These are phyloP conservation scores for Metahyphopichia silvanorum DNA, from an alignment of 805 yeast species.

Conservation along the genomic window DNA sequence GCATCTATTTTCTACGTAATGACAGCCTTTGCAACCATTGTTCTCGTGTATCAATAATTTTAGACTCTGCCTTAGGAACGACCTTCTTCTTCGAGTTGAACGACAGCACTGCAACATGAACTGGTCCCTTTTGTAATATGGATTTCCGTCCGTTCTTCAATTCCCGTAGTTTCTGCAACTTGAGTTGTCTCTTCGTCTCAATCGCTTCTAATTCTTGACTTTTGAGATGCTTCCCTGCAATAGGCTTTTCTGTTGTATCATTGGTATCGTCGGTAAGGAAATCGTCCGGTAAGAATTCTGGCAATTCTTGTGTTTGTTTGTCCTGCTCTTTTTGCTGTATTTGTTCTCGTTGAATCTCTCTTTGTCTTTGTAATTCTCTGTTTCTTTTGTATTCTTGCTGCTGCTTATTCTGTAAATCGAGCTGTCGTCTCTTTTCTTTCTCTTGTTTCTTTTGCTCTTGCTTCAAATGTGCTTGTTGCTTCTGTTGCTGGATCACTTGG, in stretches of 20 bases:
- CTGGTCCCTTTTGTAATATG: constrained; percentile 37
- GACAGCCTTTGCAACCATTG: constrained; percentile 42
- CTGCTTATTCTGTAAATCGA: constrained; percentile 26
- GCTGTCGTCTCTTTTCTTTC: constrained; percentile 34
- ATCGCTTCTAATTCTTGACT: constrained; percentile 6
- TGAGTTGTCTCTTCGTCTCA: constrained; percentile 26
- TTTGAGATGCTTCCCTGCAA: not conserved
- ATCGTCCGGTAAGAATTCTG: constrained; percentile 42
- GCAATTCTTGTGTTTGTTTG: constrained; percentile 23
- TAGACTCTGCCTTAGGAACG: constrained; percentile 36
- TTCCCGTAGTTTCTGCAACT: constrained; percentile 22
- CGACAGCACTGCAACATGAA: constrained; percentile 33
- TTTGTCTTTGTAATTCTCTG: constrained; percentile 32
- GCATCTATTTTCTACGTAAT: constrained; percentile 26
- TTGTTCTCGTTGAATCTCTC: constrained; percentile 27
- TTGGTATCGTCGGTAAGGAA: constrained; percentile 22
- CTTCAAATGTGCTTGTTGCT: constrained; percentile 17
- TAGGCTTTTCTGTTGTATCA: constrained; percentile 5
- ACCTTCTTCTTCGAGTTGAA: constrained; percentile 17
- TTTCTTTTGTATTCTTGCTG: constrained; percentile 32
- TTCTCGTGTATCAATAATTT: constrained; percentile 26
- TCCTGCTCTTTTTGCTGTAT: constrained; percentile 34
- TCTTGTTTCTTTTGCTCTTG: constrained; percentile 23
- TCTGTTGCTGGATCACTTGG: constrained; percentile 22
- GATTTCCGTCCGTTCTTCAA: constrained; percentile 14